These are phyloP conservation scores for Lachnellula arida DNA, from an alignment of 2,329 filamentous ascomycete species.

Conservation along the genomic window DNA sequence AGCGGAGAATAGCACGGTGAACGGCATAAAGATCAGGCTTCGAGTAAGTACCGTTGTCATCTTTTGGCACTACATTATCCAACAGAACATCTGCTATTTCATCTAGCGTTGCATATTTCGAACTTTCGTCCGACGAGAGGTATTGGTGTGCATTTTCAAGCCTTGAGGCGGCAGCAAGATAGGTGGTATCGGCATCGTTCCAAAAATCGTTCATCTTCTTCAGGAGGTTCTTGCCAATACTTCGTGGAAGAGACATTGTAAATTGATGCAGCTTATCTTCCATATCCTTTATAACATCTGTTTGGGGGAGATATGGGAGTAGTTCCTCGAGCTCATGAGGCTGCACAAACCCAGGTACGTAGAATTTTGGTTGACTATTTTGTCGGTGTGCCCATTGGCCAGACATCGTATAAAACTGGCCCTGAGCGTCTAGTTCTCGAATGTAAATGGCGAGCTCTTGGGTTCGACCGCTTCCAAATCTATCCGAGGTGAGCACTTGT, in stretches of 20 bases:
- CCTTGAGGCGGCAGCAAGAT: slow-evolving; percentile 40
- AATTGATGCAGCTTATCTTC: slow-evolving; percentile 34
- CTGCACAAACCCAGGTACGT: slow-evolving; percentile 41
- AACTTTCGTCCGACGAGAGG: slow-evolving; percentile 39
- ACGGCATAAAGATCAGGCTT: slow-evolving; percentile 61
- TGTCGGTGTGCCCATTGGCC: slow-evolving; percentile 43
- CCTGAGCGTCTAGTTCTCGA: slow-evolving; percentile 35
- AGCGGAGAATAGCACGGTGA: slow-evolving; percentile 56
- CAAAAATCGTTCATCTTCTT: slow-evolving; percentile 40
- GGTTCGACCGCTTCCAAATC: slow-evolving; percentile 9
- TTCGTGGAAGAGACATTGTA: slow-evolving; percentile 39
- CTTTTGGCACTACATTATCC: slow-evolving; percentile 21
- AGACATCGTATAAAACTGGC: slow-evolving; percentile 46
- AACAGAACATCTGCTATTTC: slow-evolving; percentile 42
- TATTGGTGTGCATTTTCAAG: slow-evolving; percentile 46
- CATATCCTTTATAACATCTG: slow-evolving; percentile 32
- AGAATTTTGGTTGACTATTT: slow-evolving; percentile 36
- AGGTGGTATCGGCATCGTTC: slow-evolving; percentile 41
- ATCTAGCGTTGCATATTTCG: slow-evolving; percentile 38
- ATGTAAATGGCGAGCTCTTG: slow-evolving; percentile 45
- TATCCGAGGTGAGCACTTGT: slow-evolving; percentile 12
- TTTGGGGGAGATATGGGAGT: slow-evolving; percentile 40
- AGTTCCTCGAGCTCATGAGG: slow-evolving; percentile 39
- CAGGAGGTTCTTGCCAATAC: slow-evolving; percentile 41
- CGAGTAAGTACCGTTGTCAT: slow-evolving; percentile 36